phyloP scores from a whole-genome alignment of 2,329 filamentous ascomycete species.

The Ceratocystis eucalypticola region DNA sequence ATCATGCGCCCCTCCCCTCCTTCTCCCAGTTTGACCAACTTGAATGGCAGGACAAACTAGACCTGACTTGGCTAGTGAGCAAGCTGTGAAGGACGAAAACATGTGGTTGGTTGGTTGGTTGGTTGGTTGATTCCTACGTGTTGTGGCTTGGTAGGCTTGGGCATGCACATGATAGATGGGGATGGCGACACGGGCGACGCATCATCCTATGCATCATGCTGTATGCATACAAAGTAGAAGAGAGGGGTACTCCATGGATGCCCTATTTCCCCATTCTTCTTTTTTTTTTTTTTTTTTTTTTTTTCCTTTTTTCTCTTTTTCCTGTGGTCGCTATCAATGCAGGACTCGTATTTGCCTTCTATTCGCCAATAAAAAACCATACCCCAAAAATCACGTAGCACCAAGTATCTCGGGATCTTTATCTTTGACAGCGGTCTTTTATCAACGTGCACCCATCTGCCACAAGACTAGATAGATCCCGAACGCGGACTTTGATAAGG shows the following conservation, averaged over 20 bases:
- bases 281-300: neutral
- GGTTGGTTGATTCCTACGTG: neutral
- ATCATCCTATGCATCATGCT: slow-evolving; percentile 6
- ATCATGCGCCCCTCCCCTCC: no score
- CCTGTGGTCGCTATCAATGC: neutral
- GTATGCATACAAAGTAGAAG: slow-evolving; percentile 7
- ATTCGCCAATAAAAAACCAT: neutral
- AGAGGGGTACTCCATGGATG: neutral
- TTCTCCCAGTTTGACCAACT: no score
- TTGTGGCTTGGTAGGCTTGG: neutral
- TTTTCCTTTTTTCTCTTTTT: neutral
- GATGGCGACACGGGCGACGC: neutral
- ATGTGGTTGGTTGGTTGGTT: neutral
- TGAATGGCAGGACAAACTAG: neutral
- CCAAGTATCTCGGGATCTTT: neutral
- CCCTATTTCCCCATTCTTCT: neutral
- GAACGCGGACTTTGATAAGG: no score
- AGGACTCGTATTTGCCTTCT: neutral
- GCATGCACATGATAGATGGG: neutral
- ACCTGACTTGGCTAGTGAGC: neutral
- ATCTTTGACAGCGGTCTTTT: neutral
- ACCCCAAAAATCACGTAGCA: neutral
- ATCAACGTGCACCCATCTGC: neutral
- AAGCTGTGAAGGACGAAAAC: neutral
- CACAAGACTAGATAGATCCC: no score